These are phyloP conservation scores for Rhodotorula diobovata DNA, from an alignment of 768 basidiomycete genomes.

Conservation along the genomic window DNA sequence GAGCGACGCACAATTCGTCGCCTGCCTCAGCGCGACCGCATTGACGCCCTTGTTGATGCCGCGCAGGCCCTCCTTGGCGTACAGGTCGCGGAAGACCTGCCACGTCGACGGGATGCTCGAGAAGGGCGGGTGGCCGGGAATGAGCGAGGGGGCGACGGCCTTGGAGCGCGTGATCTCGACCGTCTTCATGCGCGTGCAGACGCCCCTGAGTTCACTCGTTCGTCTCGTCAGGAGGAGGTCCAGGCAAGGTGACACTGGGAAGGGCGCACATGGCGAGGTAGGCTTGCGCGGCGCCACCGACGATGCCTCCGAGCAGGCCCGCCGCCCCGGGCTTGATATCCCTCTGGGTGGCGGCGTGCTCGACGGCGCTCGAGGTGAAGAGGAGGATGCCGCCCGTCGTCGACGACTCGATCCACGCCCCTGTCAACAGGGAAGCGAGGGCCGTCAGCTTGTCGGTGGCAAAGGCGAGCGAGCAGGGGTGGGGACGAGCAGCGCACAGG, in stretches of 20 bases:
- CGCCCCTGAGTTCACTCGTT: slow-evolving; percentile 44
- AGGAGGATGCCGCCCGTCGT: slow-evolving; percentile 94
- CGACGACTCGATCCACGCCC: slow-evolving; percentile 96
- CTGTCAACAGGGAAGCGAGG: neutral
- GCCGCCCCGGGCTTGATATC: slow-evolving; percentile 73
- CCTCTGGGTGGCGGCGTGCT: slow-evolving; percentile 60
- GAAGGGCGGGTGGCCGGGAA: slow-evolving; percentile 41
- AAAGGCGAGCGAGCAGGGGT: no score
- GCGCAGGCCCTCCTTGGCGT: slow-evolving; percentile 80
- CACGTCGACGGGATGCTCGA: slow-evolving; percentile 65
- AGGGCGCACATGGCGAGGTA: slow-evolving; percentile 87
- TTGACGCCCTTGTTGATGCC: slow-evolving; percentile 98
- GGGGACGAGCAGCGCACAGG: slow-evolving; percentile 54
- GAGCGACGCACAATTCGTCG: slow-evolving; percentile 44
- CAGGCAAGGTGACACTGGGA: neutral
- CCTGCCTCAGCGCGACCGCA: slow-evolving; percentile 51
- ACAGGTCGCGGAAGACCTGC: slow-evolving; percentile 89
- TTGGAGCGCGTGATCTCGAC: slow-evolving; percentile 94
- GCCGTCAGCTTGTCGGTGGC: neutral
- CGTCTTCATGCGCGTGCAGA: slow-evolving; percentile 99
- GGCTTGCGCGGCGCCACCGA: slow-evolving; percentile 91
- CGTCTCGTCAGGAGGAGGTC: no score
- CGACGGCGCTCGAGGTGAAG: slow-evolving; percentile 85
- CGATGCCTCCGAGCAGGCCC: slow-evolving; percentile 92
- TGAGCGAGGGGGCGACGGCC: slow-evolving; percentile 47